Conservation (phyloP, 2,329 filamentous ascomycete genomes). For the Xylariaceae sp. region DNA sequence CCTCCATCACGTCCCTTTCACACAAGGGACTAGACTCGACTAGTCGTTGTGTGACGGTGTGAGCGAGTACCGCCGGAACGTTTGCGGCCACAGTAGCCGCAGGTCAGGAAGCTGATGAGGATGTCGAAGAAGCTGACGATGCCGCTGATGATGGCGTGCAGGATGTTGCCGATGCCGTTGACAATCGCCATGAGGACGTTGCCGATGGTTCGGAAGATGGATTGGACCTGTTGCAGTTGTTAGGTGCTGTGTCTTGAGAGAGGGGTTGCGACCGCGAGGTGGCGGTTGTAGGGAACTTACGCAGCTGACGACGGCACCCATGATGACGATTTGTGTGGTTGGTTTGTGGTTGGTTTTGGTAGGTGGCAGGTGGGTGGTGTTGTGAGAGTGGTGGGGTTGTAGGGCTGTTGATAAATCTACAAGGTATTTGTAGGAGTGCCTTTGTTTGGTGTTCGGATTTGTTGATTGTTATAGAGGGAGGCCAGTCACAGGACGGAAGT, state of each 20-base stretch:
- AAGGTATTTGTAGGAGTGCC: not conserved
- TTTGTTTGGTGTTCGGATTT: not conserved
- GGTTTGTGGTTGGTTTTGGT: conserved; percentile 4
- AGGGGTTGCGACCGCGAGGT: not conserved
- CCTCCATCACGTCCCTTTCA: no score
- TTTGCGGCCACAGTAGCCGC: conserved; percentile 39
- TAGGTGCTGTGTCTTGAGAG: conserved; percentile 9
- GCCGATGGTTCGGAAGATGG: conserved; percentile 61
- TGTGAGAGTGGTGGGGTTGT: conserved; percentile 6
- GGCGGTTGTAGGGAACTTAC: conserved; percentile 49
- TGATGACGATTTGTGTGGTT: conserved; percentile 40
- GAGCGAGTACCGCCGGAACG: conserved; percentile 21
- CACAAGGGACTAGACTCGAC: conserved; percentile 34
- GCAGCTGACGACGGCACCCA: conserved; percentile 82
- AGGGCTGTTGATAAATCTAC: not conserved
- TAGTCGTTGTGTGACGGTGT: conserved; percentile 28
- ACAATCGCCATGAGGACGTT: conserved; percentile 65
- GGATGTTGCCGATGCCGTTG: conserved; percentile 60
- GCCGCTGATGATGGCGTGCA: conserved; percentile 64
- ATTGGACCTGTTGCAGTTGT: conserved; percentile 46
- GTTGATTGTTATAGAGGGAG: not conserved
- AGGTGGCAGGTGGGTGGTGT: conserved; percentile 8
- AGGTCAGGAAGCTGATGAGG: conserved; percentile 63
- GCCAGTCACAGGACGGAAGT: conserved; percentile 3
- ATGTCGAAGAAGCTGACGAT: conserved; percentile 62